Conservation (phyloP, 345 rosid genomes). For the Lagerstroemia speciosa region DNA sequence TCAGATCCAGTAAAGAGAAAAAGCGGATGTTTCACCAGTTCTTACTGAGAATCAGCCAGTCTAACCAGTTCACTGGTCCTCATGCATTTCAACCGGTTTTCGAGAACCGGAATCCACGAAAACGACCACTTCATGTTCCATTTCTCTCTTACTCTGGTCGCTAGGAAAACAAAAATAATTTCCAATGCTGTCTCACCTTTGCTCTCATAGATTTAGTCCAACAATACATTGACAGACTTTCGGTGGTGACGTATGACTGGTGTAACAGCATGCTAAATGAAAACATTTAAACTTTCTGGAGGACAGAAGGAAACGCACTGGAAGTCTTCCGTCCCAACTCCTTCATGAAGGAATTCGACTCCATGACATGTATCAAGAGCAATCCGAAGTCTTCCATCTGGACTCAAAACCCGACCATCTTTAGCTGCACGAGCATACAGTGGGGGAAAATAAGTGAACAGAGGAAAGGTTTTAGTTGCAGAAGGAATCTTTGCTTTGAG, state of each 20-base stretch:
- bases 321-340: slow-evolving; percentile 31
- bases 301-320: background rate
- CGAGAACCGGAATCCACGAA: no score
- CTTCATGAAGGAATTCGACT: slow-evolving; percentile 89
- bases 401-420: slow-evolving; percentile 31
- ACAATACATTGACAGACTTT: slow-evolving; percentile 77
- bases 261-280: slow-evolving; percentile 64
- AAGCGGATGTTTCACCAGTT: no score
- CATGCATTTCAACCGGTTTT: background rate
- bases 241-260: slow-evolving; percentile 90
- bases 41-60: background rate
- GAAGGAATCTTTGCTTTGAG: background rate
- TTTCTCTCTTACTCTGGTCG: background rate
- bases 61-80: background rate
- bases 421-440: slow-evolving; percentile 12
- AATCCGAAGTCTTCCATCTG: slow-evolving; percentile 80
- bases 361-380: slow-evolving; percentile 88
- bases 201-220: slow-evolving; percentile 86
- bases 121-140: background rate
- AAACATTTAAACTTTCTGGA: background rate
- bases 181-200: slow-evolving; percentile 36
- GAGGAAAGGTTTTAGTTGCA: background rate
- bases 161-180: background rate
- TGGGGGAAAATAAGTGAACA: background rate
- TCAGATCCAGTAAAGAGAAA: background rate